Base-by-base conservation (phyloP, 352 stramenopile genomes). In the Lagenidium sp. region DNA sequence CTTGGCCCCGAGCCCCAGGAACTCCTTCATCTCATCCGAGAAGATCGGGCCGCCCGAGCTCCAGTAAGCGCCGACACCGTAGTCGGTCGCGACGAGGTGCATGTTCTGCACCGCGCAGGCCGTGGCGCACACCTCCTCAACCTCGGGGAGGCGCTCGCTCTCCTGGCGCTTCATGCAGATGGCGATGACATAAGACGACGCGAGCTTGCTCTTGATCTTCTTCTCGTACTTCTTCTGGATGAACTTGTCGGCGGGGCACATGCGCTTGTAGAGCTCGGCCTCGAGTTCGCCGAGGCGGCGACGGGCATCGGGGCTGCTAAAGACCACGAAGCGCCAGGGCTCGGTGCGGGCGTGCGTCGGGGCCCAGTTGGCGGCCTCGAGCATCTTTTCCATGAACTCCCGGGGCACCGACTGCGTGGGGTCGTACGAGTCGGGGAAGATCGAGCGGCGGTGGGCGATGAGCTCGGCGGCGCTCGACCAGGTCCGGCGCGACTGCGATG, bases 101-200 rank as follows among this genome's bases (percentile, higher is more conserved):
- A 93, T 78, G 63, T 93, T 93, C 52, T 93, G 78, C 41, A 93
- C 78, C 13, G 81, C 81, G 24, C 65, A 84, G 6, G 81, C 81
- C 7, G 85, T 69, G 0, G 78, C 58, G 41, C 68, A 82, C 25
- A 93, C 58, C 44, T 93, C 81, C 59, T 93, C 81, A 50, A 82
- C 65, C 51, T 93, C 81, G 3, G 81, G 78, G 32, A 93, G 65
- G 24, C 74, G 74, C 50, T 85, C 72, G 57, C 73, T 88, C 42
- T 77, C 65, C 48, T 93, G 81, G 47, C 81, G 81, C 68, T 93
- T 85, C 68, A 93, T 83, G 63, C 73, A 85, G 47, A 93, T 88
- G 41, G 81, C 78, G 44, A 93, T 81, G 19, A 89, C 77, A 55
- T 85, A 69, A 41, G 75, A 88, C 20, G 76, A 73, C 26, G 60